These are phyloP conservation scores for Maudiozyma bulderi DNA, from an alignment of 805 yeast genomes.

Conservation along the genomic window DNA sequence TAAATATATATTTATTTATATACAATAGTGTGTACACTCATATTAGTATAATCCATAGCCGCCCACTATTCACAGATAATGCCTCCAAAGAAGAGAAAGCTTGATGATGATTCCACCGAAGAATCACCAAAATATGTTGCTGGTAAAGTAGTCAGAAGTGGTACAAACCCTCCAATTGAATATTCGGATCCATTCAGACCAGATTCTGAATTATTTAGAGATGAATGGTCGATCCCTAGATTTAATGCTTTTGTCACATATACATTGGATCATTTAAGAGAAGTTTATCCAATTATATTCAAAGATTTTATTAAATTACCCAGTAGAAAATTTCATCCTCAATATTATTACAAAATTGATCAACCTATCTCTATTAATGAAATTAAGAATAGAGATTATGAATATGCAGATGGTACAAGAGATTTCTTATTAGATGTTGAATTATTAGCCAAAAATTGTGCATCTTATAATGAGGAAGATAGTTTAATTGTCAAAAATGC, in stretches of 20 bases:
- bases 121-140: constrained; percentile 18
- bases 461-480: constrained; percentile 56
- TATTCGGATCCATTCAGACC: constrained; percentile 24
- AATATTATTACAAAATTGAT: constrained; percentile 58
- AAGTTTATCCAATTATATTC: constrained; percentile 22
- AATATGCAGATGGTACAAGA: constrained; percentile 24
- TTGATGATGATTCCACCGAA: constrained; percentile 5
- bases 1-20: no score
- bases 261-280: constrained; percentile 22
- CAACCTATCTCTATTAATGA: constrained; percentile 64
- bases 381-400: constrained; percentile 37
- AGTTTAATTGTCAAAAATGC: constrained; percentile 63
- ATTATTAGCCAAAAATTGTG: constrained; percentile 62
- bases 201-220: constrained; percentile 23
- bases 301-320: constrained; percentile 65
- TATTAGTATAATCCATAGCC: neutral
- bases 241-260: constrained; percentile 24
- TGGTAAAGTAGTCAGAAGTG: constrained; percentile 27
- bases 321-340: constrained; percentile 64
- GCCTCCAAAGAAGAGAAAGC: constrained; percentile 18
- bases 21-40: neutral
- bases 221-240: constrained; percentile 27
- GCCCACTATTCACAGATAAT: constrained; percentile 2
- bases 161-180: constrained; percentile 16
- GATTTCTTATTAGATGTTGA: constrained; percentile 51